Percentiles rank a stretch among this genome's conserved stretches.
Evolutionary conservation across 139 green algal genomes (phyloP).

Genomic region (Diplosphaera chodatii): DNA sequence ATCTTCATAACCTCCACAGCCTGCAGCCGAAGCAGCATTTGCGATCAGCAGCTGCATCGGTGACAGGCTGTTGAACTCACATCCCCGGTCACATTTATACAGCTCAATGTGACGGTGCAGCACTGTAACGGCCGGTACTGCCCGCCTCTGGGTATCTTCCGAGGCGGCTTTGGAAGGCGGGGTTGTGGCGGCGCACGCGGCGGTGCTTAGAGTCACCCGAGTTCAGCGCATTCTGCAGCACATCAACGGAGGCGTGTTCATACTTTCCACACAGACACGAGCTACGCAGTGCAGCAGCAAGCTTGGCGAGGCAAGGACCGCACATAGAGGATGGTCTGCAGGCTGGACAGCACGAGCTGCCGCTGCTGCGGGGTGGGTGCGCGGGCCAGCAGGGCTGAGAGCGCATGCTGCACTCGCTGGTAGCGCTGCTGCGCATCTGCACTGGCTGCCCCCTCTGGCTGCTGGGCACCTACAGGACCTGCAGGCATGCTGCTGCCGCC

Average conservation of each 20-base stretch:
- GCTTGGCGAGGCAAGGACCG: background rate
- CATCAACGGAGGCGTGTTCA: too few species aligned
- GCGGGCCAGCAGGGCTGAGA: slow-evolving; percentile 8
- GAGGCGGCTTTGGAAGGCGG: slow-evolving; percentile 15
- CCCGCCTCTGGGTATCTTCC: slow-evolving; percentile 7
- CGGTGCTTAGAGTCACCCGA: slow-evolving; percentile 17
- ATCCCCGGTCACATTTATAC: too few species aligned
- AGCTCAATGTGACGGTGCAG: too few species aligned
- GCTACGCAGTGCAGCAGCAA: too few species aligned
- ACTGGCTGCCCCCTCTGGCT: too few species aligned
- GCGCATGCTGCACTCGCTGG: background rate
- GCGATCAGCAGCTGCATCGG: too few species aligned
- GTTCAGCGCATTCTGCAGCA: slow-evolving; percentile 18
- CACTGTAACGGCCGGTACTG: too few species aligned
- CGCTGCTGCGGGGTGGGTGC: background rate
- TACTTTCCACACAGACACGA: too few species aligned
- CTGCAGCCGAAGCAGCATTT: too few species aligned
- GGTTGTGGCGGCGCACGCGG: slow-evolving; percentile 18
- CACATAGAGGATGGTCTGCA: background rate
- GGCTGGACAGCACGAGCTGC: background rate
- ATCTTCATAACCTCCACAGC: slow-evolving; percentile 24
- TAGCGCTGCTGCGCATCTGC: slow-evolving; percentile 5
- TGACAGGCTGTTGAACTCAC: too few species aligned
- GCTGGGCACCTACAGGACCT: too few species aligned
- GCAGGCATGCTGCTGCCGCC: slow-evolving; percentile 4